Evolutionary conservation across 192 early-diverging fungal genomes (phyloP), one percentile per base, ranked within the genome.

Genomic region (Umbelopsis sp.): DNA sequence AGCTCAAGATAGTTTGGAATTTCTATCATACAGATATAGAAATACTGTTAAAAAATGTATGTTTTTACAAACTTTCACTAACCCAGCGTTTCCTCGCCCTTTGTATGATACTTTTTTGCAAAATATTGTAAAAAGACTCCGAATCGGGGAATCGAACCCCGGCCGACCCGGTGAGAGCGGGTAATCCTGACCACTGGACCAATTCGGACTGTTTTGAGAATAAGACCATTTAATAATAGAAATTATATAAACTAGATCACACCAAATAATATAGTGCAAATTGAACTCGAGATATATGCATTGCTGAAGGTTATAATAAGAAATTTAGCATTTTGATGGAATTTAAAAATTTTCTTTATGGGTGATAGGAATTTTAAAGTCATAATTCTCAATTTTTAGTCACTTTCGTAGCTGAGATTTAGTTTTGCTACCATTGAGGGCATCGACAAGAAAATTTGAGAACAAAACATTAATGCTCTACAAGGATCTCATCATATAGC

Each of bases 141-240:
- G 56, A 62, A 62, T 62, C 56, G 56, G 56, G 56, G 56, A 62
- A 62, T 62, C 56, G 56, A 62, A 62, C 56, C 56, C 47, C 47
- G 47, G 47, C 47, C 47, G 47, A 49, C 47, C 47, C 47, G 47
- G 47, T 49, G 47, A 49, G 47, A 49, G 47, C 47, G 47, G 47
- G 47, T 49, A 49, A 49, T 49, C 47, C 47, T 49, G 47, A 49
- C 47, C 47, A 49, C 47, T 49, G 47, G 47, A 49, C 47, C 47
- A 49, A 49, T 49, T 49, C 47, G 47, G 47, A 49, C 20, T 2
- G 10, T 49, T 0, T 49, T 49, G n/a, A n/a, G 20, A 49, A 16
- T 17, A 16, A 20, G 47, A 49, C 47, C 47, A 5, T 41, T 1
- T 41, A 41, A 41, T 6, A 38, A 38, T 6, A 6, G 8, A 6